Evolutionary conservation across 371 early-diverging fungal species (phyloP), one percentile per base, ranked within the genome.

Genomic region (Vairimorpha ceranae): DNA sequence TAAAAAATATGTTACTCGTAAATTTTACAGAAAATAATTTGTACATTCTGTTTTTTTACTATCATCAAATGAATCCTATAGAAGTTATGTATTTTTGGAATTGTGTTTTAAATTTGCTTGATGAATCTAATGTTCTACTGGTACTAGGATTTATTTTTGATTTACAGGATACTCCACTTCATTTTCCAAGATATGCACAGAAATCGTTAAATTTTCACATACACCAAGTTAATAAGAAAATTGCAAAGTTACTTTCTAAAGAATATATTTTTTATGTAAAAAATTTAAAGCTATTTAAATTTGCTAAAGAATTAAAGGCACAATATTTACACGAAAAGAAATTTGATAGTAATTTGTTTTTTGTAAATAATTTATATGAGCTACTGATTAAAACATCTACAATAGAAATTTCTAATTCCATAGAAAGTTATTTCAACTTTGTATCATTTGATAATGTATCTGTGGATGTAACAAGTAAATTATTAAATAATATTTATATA

Each of bases 101-200:
- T 27, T 43, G 25, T 21, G 32, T 45, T 17, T 32, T 33, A n/a
- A 58, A 59, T 19, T n/a, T 70, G 8, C 23, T 70, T 1, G 46
- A 70, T 30, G 54, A 60, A 43, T 17, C n/a, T 23, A 70, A 21
- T n/a, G 60, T 52, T 3, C 35, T 70, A n/a, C 8, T n/a, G 10
- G 46, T 70, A 7, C 33, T 70, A 43, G 59, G 52, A 19, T 70
- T 59, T 46, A 33, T 70, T 25, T 17, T 46, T 15, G 32, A 60
- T 30, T 30, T 45, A 8, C 70, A 70, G n/a, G 60, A 32, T 2
- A 70, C 23, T 23, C 33, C 46, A n/a, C 19, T 70, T 17, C 12
- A 0, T 8, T 70, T 58, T n/a, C 70, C 70, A 45, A 38, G 45
- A 41, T 70, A 70, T 48, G 70, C 70, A 15, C 70, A 70, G 45